phyloP scores from a whole-genome alignment of 1,284 basidiomycete species.

The Microbotryum saponariae region DNA sequence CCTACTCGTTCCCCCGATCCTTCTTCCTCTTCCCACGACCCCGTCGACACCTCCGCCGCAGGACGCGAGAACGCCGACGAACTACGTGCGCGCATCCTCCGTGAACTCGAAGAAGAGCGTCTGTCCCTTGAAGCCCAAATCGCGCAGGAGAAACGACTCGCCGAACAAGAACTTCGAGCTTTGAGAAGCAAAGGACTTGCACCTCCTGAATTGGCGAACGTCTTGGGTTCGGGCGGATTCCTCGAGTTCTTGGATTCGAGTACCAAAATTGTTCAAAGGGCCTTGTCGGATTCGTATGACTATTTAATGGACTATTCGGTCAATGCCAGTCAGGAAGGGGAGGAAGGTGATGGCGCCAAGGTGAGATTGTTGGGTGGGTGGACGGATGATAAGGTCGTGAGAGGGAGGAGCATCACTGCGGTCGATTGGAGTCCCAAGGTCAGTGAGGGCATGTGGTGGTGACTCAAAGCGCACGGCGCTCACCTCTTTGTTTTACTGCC shows the following conservation, averaged over 20 bases:
- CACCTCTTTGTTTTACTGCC: too few relatives aligned
- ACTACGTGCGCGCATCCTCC: conserved; percentile 56
- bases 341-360: conserved; percentile 12
- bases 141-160: conserved; percentile 71
- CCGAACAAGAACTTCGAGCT: conserved; percentile 65
- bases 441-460: conserved; percentile 20
- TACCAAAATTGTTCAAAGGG: conserved; percentile 90
- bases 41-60: conserved; percentile 48
- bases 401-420: conserved; percentile 87
- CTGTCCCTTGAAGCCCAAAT: conserved; percentile 55
- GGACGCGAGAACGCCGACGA: conserved; percentile 49
- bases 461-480: too few relatives aligned
- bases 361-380: conserved; percentile 53
- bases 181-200: conserved; percentile 78
- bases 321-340: conserved; percentile 42
- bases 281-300: conserved; percentile 93
- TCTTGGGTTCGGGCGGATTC: conserved; percentile 79
- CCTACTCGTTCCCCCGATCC: not conserved
- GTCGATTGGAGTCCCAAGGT: conserved; percentile 97
- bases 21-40: conserved; percentile 26
- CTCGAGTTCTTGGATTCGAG: conserved; percentile 87
- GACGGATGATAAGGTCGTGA: conserved; percentile 75
- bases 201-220: conserved; percentile 70
- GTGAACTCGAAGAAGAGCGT: conserved; percentile 53
- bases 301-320: conserved; percentile 93